Evolutionary conservation across 257 asterid species (phyloP), one percentile per base, ranked within the genome.

Genomic region (Petunia axillaris): DNA sequence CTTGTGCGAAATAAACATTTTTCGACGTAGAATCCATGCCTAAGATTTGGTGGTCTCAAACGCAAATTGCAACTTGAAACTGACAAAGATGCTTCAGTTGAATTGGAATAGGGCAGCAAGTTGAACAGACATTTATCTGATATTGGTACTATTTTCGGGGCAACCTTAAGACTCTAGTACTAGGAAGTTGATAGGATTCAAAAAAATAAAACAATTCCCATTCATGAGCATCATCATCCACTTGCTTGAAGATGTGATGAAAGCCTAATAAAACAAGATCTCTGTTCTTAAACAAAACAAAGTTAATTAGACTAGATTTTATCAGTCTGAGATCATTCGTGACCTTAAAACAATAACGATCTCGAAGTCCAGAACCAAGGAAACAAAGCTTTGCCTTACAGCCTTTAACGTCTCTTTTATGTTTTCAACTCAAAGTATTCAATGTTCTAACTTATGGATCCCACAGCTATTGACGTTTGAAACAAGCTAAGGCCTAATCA

Each of bases 1-100:
- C 54, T 41, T 4, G 14, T 25, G 16, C 11, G 37, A 66, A 40
- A 66, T 15, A 8, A 66, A 66, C 75, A 40, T 50, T 1, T 25
- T 50, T 50, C 55, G 14, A 50, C 10, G 6, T 41, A 41, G 53
- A 66, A 66, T 66, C 54, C 53, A 25, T 9, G 37, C 53, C 37
- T 13, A 40, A 66, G 53, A 66, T 66, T 66, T 66, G 14, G 75
- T 66, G 75, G 53, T 66, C 75, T 39, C 75, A 66, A 66, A 66
- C 4, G 13, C 43, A 40, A 16, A 66, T 40, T 43, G 37, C 15
- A 65, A 65, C 59, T 54, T 62, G 43, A 62, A 35, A 62, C 43
- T 62, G 67, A 62, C 43, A 62, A 62, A 36, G n/a, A 62, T 36
- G 43, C n/a, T 9, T 62, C 43, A 36, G n/a, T 62, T 62, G 67